Base-by-base conservation (phyloP, 306 rosid genomes). In the Acacia melanoxylon region DNA sequence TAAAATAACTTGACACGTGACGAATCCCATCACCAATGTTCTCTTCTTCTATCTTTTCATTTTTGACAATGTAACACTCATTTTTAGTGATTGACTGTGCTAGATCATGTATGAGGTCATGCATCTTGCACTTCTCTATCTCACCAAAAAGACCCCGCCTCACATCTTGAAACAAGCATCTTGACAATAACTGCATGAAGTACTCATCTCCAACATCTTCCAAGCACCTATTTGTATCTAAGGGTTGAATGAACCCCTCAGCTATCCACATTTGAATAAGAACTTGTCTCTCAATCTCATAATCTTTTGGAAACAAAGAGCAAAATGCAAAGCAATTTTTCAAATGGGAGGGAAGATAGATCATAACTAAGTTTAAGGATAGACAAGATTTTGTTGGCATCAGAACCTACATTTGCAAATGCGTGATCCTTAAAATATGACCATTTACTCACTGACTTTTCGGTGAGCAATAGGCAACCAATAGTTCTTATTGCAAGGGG, bases 401-500 rank as follows among this genome's bases (percentile, higher is more conserved):
- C 20, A 11, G 7, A 10, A 62, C 16, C 20, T 3, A 13, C 45
- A 29, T 24, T 71, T 19, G 16, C 2, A n/a, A 77, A 46, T 3
- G 35, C 82, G 41, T 20, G 42, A 19, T 83, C 46, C 58, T 67
- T 83, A 1, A 78, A 65, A 24, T 46, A 25, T 25, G 25, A 49
- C 86, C 86, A 83, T 0, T 63, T 41, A 54, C 0, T 29, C 29
- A 35, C 37, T 40, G 49, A 16, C 4, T 0, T 61, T 44, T 19
- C 25, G 1, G 1, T 54, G 24, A 54, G 81, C 75, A 88, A 77
- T 35, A 80, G 81, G 69, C 86, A 72, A 40, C 86, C 86, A 27
- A 85, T 27, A 42, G 61, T 69, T 27, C 75, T 69, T 42, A 88
- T 78, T 15, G 80, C 80, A 37, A 88, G 87, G 0, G 80, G 84